A percentile compares a stretch with the other conserved stretches of the same genome.
These are phyloP conservation scores for Davidsoniella virescens DNA, from an alignment of 2,329 filamentous ascomycete genomes.

Conservation along the genomic window DNA sequence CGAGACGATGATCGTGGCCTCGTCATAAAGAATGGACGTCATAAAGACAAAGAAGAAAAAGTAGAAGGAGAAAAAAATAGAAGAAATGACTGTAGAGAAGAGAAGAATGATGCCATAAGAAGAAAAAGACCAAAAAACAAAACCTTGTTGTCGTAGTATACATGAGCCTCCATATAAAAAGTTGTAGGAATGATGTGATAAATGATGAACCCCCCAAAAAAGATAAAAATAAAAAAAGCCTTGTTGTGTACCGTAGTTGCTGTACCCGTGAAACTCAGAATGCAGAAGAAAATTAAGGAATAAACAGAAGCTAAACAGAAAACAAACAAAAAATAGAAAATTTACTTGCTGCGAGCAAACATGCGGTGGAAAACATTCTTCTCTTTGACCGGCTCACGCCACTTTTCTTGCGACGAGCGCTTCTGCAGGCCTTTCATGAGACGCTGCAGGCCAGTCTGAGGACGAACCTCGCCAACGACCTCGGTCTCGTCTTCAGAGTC, in stretches of 20 bases:
- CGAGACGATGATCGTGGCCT: too few species aligned
- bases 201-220: constrained; percentile 2
- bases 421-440: constrained; percentile 13
- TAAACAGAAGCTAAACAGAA: neutral
- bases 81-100: neutral
- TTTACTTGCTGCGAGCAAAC: constrained; percentile 13
- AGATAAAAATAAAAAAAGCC: constrained; percentile 2
- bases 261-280: neutral
- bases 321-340: constrained; percentile 2
- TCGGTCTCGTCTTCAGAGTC: constrained; percentile 8
- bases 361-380: constrained; percentile 15
- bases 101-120: constrained; percentile 9
- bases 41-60: constrained; percentile 3
- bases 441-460: constrained; percentile 6
- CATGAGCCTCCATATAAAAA: constrained; percentile 4
- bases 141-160: constrained; percentile 6
- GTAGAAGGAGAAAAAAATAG: neutral
- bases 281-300: constrained; percentile 1
- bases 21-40: constrained; percentile 9
- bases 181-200: neutral
- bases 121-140: constrained; percentile 1
- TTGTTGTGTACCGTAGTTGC: neutral
- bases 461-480: neutral
- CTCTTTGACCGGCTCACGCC: constrained; percentile 6
- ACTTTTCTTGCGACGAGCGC: constrained; percentile 10